A percentile compares a stretch with the other conserved stretches of the same genome.
phyloP scores from a whole-genome alignment of 1,139 yeast genomes.

The Yarrowia galli region DNA sequence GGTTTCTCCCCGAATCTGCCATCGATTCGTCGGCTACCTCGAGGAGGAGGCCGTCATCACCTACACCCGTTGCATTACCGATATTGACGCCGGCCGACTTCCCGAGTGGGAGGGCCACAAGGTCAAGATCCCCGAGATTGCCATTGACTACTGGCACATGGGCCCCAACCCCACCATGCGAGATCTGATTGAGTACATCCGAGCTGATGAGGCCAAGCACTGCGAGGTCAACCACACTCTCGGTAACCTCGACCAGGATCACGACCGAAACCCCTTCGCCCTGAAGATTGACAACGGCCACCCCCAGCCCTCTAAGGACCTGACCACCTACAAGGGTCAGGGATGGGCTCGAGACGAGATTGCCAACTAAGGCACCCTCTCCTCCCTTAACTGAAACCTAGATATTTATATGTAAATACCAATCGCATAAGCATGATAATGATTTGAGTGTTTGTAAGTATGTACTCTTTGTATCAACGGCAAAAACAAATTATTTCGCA shows the following conservation, averaged over 20 bases:
- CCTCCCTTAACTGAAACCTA: not conserved
- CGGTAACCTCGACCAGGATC: slow-evolving; percentile 63
- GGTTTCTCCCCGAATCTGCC: slow-evolving; percentile 69
- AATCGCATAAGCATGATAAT: not conserved
- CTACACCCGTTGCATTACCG: slow-evolving; percentile 67
- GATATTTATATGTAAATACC: slow-evolving; percentile 24
- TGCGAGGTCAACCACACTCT: slow-evolving; percentile 79
- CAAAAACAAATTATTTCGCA: too few species aligned
- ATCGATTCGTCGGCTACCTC: slow-evolving; percentile 77
- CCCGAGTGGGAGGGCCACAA: slow-evolving; percentile 55
- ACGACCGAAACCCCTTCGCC: slow-evolving; percentile 75
- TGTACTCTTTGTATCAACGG: not conserved
- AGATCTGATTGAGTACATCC: slow-evolving; percentile 65
- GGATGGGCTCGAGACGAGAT: slow-evolving; percentile 74
- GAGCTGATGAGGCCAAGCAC: slow-evolving; percentile 76
- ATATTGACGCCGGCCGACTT: slow-evolving; percentile 60
- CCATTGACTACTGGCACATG: slow-evolving; percentile 69
- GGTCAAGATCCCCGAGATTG: slow-evolving; percentile 55
- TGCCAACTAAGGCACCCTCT: slow-evolving; percentile 40
- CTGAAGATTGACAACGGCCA: slow-evolving; percentile 50
- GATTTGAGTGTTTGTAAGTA: not conserved
- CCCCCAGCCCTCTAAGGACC: slow-evolving; percentile 65
- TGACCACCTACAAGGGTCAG: slow-evolving; percentile 55
- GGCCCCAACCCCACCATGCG: slow-evolving; percentile 60
- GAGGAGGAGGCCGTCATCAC: slow-evolving; percentile 83